Evolutionary conservation across 169 alveolate species (phyloP).

Genomic region (Plasmodium fragile): DNA sequence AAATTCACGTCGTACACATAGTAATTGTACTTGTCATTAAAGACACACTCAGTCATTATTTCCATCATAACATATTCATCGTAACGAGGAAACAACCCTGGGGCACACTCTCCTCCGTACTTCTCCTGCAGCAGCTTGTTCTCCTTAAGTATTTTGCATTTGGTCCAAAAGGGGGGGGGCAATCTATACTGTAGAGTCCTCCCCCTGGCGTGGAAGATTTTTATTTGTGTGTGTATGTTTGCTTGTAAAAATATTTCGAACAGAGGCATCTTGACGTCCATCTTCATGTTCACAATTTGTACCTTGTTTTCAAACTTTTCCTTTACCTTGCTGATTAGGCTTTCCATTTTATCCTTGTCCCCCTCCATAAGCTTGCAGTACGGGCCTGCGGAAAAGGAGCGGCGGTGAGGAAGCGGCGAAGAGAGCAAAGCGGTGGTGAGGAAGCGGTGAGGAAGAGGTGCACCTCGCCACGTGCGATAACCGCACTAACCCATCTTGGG

Average conservation of each 20-base stretch:
- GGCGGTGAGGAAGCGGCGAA: not conserved
- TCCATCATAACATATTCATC: slow-evolving; percentile 79
- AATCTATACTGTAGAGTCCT: slow-evolving; percentile 75
- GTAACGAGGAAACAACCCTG: slow-evolving; percentile 81
- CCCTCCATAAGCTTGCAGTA: slow-evolving; percentile 73
- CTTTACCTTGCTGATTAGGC: slow-evolving; percentile 56
- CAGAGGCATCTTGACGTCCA: slow-evolving; percentile 76
- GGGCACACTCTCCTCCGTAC: slow-evolving; percentile 83
- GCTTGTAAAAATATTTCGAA: slow-evolving; percentile 75
- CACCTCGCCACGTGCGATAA: not conserved
- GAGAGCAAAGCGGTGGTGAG: not conserved
- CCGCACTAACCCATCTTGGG: slow-evolving; percentile 64
- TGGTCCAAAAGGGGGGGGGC: slow-evolving; percentile 79
- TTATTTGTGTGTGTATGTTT: slow-evolving; percentile 69
- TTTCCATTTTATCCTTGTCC: slow-evolving; percentile 68
- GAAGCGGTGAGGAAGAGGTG: not conserved
- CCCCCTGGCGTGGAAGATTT: slow-evolving; percentile 74
- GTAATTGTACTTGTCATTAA: slow-evolving; percentile 34
- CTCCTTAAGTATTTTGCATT: slow-evolving; percentile 75
- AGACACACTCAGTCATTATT: slow-evolving; percentile 79
- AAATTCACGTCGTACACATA: slow-evolving; percentile 78
- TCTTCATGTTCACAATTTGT: slow-evolving; percentile 48
- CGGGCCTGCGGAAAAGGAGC: too few relatives aligned
- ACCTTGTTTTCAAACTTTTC: slow-evolving; percentile 62
- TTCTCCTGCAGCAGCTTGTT: slow-evolving; percentile 76